Evolutionary conservation across 805 yeast genomes (phyloP), one percentile per base, ranked within the genome.

Genomic region (Cyberlindnera xylosilytica): DNA sequence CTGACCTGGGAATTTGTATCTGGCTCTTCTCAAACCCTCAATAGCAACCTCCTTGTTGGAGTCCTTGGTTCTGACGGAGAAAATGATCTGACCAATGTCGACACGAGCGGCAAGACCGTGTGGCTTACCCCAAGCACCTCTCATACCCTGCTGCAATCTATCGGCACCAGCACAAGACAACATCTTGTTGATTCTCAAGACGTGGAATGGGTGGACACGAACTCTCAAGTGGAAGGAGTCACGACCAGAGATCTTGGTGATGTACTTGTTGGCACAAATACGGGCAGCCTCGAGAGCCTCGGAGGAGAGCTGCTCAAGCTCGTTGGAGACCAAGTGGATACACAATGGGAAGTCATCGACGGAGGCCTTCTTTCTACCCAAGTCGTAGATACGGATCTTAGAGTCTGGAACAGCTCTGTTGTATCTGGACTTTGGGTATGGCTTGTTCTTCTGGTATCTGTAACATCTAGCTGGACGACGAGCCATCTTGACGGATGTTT

Each of bases 151-250:
- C 81, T 93, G 99, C 78, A 93, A 84, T 87, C 99, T 89, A 91
- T 93, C 99, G 73, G 99, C 99, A 87, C 99, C 99, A 80, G 99
- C 99, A 83, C 99, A 93, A 70, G 99, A 93, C 96, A 93, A 89
- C 99, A 93, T 93, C 88, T 93, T 93, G 93, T 93, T 93, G 82
- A 93, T 93, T 79, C 99, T 86, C 74, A 93, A 83, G 62, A 93
- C 99, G 83, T 93, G 99, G 98, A 87, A 93, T 65, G 99, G 99
- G 78, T 93, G 99, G 69, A 90, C 98, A 81, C 99, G 90, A 75
- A 93, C 88, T 81, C 99, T 89, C 81, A 93, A 81, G 81, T 93
- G 99, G 99, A 93, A 93, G 64, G 97, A 79, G 68, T 93, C 99
- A 85, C 98, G 88, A 73, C 99, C 99, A 58, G 96, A 85, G 63